Evolutionary conservation across 2,329 filamentous ascomycete genomes (phyloP), one percentile per base, ranked within the genome.

Genomic region (Diatrype stigma): DNA sequence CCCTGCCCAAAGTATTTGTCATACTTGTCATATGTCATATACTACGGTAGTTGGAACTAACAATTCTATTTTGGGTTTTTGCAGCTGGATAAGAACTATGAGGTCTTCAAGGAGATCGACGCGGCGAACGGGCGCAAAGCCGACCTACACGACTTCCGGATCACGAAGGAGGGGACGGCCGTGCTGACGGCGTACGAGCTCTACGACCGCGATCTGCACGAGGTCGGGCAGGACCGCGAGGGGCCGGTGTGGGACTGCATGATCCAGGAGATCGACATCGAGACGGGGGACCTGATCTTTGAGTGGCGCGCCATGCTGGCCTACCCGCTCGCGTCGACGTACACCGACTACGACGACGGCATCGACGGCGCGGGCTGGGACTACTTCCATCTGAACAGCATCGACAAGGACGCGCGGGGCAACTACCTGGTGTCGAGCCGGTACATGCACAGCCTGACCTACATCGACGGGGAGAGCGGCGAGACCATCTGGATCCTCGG

Each of bases 301-400:
- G 67, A 75, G 55, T 76, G 73, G 74, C 67, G 69, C n/a, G 70
- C 57, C 7, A 42, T 52, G 26, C 11, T 44, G 40, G 11, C 19
- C 7, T 37, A 26, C 11, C 21, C 23, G 23, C 46, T 30, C 10
- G 35, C 23, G 38, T 28, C 34, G 3, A 35, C 11, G 50, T 53
- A 64, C 57, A 71, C 69, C 53, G 68, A 65, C 46, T 65, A 73
- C 45, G 70, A 72, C 57, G 71, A 69, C 49, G 69, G 70, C 42
- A 54, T 49, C 6, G 52, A 62, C 22, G 65, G 64, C 34, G 65
- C 54, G 35, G 50, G 75, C 1, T 81, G 73, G 69, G 78, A 81
- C 57, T 81, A 75, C 62, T 79, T 80, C 64, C 78, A 81, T 60
- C 73, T 81, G 61, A 81, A 79, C 62, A 76, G 73, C 42, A 67